Conservation (phyloP, 2,329 filamentous ascomycete genomes). For the Nemania sp. region DNA sequence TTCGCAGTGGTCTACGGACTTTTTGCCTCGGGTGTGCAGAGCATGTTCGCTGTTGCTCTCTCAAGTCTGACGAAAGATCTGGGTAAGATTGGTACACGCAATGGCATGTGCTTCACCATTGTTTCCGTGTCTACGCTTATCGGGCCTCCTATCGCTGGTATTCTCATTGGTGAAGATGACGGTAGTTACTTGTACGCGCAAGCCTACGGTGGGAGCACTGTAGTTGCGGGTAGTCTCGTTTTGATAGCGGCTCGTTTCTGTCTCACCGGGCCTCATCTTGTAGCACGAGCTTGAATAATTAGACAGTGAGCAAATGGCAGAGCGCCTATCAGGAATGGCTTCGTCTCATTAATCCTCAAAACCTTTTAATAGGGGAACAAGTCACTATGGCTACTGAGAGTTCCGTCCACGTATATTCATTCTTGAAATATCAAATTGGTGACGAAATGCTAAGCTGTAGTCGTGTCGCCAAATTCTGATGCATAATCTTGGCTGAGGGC, state of each 20-base stretch:
- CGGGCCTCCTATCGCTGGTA: slow-evolving; percentile 57
- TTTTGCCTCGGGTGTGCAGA: slow-evolving; percentile 21
- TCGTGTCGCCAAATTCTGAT: too few species aligned
- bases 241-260: slow-evolving; percentile 14
- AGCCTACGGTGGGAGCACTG: slow-evolving; percentile 25
- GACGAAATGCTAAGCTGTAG: too few species aligned
- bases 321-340: too few species aligned
- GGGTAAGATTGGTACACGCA: slow-evolving; percentile 52
- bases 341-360: too few species aligned
- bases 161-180: slow-evolving; percentile 48
- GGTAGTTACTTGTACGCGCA: slow-evolving; percentile 54
- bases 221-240: slow-evolving; percentile 18
- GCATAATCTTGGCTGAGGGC: too few species aligned
- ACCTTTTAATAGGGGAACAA: too few species aligned
- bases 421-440: too few species aligned
- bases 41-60: slow-evolving; percentile 17
- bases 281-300: not conserved
- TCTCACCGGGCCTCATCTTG: not conserved
- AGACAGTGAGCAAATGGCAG: not conserved
- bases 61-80: slow-evolving; percentile 28
- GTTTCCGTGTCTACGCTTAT: slow-evolving; percentile 55
- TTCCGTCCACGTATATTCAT: too few species aligned
- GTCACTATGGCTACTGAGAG: too few species aligned
- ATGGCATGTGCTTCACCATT: slow-evolving; percentile 57
- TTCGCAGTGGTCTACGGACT: slow-evolving; percentile 18